Evolutionary conservation across 2,329 filamentous ascomycete genomes (phyloP), one percentile per base, ranked within the genome.

Genomic region (Xylaria sp.): DNA sequence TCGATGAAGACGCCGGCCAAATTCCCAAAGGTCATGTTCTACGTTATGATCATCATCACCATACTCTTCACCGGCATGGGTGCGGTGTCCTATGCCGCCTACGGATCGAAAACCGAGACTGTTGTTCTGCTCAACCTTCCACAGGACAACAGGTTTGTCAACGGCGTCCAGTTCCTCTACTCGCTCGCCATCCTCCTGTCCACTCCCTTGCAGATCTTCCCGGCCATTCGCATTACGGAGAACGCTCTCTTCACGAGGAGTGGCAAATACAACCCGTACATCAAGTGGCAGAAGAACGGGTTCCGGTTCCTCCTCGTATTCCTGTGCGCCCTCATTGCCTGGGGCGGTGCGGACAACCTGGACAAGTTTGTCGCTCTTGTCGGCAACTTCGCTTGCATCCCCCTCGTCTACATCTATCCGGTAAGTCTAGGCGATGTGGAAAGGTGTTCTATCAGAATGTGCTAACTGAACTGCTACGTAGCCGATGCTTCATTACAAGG

Each of bases 231-330:
- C 69, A 99, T 99, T 67, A 91, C 91, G 29, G 92, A 96, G 74
- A 96, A 96, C 65, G 91, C 92, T 62, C 80, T 97, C 6, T 99
- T 97, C 73, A 96, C 90, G 20, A 83, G 89, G 69, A 96, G 92
- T 59, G 92, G 94, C 64, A 99, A 99, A 75, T 96, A 97, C 76
- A 97, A 97, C 70, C 92, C 92, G 0, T 94, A 91, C 69, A 96
- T 99, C 79, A 99, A 99, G 78, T 99, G 94, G 94, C 90, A 97
- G 81, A 99, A 99, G 85, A 99, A 99, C 65, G 78, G 89, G 29
- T 99, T 96, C 78, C 88, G 94, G 50, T 99, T 97, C 79, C 87
- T 93, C 69, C 85, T 97, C 59, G 94, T 97, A 46, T 84, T 90
- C 66, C 74, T 94, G 20, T 97, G 94, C 68, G 90, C 92, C 0